Percentiles rank a stretch among this genome's conserved stretches.
These are phyloP conservation scores for Pseudocercospora cruenta DNA, from an alignment of 2,329 filamentous ascomycete species.

Conservation along the genomic window DNA sequence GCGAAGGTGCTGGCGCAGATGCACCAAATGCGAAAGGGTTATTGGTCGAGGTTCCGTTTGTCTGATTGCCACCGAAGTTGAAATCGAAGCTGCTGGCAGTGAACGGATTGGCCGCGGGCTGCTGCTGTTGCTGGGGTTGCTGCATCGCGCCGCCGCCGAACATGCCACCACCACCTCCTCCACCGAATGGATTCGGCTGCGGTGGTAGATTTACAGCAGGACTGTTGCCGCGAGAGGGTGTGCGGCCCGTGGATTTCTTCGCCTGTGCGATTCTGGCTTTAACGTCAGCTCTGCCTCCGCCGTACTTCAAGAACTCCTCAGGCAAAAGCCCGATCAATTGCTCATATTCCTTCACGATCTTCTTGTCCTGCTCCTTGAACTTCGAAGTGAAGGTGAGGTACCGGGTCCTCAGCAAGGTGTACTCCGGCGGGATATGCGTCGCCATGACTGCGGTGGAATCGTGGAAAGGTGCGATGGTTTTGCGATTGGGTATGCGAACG, in stretches of 20 bases:
- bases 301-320: background rate
- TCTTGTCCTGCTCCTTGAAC: background rate
- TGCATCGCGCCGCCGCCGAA: constrained; percentile 11
- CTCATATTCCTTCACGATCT: background rate
- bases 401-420: background rate
- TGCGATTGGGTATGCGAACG: background rate
- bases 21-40: constrained; percentile 24
- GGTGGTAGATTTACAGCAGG: constrained; percentile 15
- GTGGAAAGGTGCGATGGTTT: background rate
- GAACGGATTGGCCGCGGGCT: constrained; percentile 17
- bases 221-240: constrained; percentile 20
- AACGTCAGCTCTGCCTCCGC: constrained; percentile 13
- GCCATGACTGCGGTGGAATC: background rate
- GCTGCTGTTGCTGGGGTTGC: constrained; percentile 17
- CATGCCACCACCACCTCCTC: constrained; percentile 7
- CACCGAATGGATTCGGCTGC: constrained; percentile 3
- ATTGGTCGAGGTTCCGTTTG: constrained; percentile 11
- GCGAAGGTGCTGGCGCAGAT: constrained; percentile 16
- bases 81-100: constrained; percentile 20
- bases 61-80: constrained; percentile 17
- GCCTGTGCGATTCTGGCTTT: constrained; percentile 22
- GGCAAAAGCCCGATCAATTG: background rate
- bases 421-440: background rate
- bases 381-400: background rate
- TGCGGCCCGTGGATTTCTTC: constrained; percentile 19